These are phyloP conservation scores for Macrocybe gigantea DNA, from an alignment of 768 basidiomycete species.

Conservation along the genomic window DNA sequence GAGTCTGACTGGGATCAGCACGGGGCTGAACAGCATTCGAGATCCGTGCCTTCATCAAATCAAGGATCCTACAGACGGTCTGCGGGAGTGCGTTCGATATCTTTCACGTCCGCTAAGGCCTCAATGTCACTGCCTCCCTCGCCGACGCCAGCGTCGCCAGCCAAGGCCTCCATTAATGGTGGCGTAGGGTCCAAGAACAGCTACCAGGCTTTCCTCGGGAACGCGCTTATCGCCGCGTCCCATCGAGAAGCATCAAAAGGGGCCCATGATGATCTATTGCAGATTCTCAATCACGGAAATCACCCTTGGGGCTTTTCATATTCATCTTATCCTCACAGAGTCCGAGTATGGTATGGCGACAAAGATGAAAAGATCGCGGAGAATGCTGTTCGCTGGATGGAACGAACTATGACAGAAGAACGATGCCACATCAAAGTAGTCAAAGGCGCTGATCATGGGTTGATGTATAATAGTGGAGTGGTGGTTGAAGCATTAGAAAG, in stretches of 20 bases:
- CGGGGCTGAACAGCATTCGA: constrained; percentile 25
- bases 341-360: constrained; percentile 91
- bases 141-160: constrained; percentile 39
- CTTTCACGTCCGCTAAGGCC: constrained; percentile 51
- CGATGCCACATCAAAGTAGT: constrained; percentile 77
- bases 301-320: constrained; percentile 92
- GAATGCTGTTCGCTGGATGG: constrained; percentile 90
- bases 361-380: constrained; percentile 92
- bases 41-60: constrained; percentile 23
- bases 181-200: constrained; percentile 26
- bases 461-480: constrained; percentile 89
- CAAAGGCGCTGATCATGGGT: constrained; percentile 82
- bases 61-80: constrained; percentile 33
- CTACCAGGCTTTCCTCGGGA: constrained; percentile 74
- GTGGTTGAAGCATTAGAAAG: constrained; percentile 82
- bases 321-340: constrained; percentile 64
- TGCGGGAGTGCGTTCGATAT: constrained; percentile 66
- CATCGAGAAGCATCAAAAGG: constrained; percentile 93
- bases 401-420: constrained; percentile 71
- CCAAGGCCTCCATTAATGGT: constrained; percentile 29
- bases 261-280: constrained; percentile 83
- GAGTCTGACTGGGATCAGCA: constrained; percentile 47
- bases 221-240: constrained; percentile 87
- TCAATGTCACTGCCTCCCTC: constrained; percentile 23
- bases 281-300: constrained; percentile 87